Evolutionary conservation across 2,329 filamentous ascomycete genomes (phyloP), one percentile per base, ranked within the genome.

Genomic region (Zasmidium angulare): DNA sequence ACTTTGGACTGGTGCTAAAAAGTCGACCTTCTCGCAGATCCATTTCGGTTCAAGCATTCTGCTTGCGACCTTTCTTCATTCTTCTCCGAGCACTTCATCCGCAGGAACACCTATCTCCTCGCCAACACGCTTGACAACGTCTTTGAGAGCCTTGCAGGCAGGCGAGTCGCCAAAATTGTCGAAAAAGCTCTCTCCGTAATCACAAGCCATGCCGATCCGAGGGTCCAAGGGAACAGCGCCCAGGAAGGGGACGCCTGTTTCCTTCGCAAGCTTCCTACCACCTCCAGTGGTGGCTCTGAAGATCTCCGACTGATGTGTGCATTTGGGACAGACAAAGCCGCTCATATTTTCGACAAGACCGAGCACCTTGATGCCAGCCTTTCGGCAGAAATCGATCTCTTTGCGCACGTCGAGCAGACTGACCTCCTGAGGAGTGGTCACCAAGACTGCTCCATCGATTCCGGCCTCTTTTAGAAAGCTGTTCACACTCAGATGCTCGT

Each of bases 321-420:
- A 99, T 58, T 90, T 93, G 10, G 93, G 93, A 72, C 95, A 99
- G 55, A 99, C 93, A 69, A 98, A 99, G 2, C 92, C 91, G 59
- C 88, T 91, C 95, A 99, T 99, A 72, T 99, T 99, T 80, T 99
- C 95, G 17, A 96, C 95, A 46, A 99, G 81, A 0, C 95, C 95
- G 2, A 99, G 76, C 6, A 99, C 86, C 50, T 82, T 84, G 66
- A 99, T 98, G 2, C 90, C 91, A 0, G 95, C 95, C 77, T 99
- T 99, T 59, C 87, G 83, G 77, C 96, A 99, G 72, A 99, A 99
- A 72, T 99, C 93, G 59, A 99, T 93, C 76, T 99, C 95, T 77
- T 97, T 98, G 66, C 95, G 82, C 12, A 99, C 95, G 73, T 99
- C 95, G 48, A 99, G 81, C 55, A 99, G 80, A 1, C 89, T 86